A percentile compares a stretch with the other conserved stretches of the same genome.
phyloP scores from a whole-genome alignment of 768 basidiomycete genomes.

The Hemileccinum rubropunctum region DNA sequence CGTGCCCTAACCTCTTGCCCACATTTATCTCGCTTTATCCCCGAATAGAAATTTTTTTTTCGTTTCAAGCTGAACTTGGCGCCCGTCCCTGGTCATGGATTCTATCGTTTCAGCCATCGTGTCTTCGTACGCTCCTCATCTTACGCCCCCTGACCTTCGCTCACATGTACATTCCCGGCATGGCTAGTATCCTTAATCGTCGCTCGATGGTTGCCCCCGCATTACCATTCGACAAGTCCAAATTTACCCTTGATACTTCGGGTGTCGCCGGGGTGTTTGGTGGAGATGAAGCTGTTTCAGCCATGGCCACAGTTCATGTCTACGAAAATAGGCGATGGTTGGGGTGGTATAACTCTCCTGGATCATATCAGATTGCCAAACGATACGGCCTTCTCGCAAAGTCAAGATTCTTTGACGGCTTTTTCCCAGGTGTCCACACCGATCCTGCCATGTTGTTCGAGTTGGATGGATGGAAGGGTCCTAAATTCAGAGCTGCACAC shows the following conservation, averaged over 20 bases:
- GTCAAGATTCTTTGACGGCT: conserved; percentile 33
- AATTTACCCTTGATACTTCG: conserved; percentile 29
- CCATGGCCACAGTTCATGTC: conserved; percentile 38
- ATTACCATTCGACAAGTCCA: conserved; percentile 17
- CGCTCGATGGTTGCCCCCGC: conserved; percentile 13
- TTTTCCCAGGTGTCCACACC: conserved; percentile 33
- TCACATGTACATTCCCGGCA: conserved; percentile 23
- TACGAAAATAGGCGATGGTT: conserved; percentile 33
- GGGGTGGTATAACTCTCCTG: conserved; percentile 40
- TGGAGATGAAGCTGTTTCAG: conserved; percentile 37
- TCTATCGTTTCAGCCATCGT: neutral
- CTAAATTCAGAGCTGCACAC: conserved; percentile 31
- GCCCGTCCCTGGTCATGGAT: neutral
- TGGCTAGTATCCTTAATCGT: conserved; percentile 12
- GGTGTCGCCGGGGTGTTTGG: conserved; percentile 38
- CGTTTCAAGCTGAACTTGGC: neutral
- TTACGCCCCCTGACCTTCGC: neutral
- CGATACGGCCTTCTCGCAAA: conserved; percentile 32
- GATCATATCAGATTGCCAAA: conserved; percentile 35
- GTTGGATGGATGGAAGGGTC: conserved; percentile 30
- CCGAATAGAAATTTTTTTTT: conserved; percentile 3
- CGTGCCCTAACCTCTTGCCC: neutral
- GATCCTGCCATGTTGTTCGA: conserved; percentile 34
- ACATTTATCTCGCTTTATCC: neutral
- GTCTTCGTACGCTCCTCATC: conserved; percentile 8